Evolutionary conservation across 2,329 filamentous ascomycete species (phyloP), one percentile per base, ranked within the genome.

Genomic region (Dactylella cylindrospora): DNA sequence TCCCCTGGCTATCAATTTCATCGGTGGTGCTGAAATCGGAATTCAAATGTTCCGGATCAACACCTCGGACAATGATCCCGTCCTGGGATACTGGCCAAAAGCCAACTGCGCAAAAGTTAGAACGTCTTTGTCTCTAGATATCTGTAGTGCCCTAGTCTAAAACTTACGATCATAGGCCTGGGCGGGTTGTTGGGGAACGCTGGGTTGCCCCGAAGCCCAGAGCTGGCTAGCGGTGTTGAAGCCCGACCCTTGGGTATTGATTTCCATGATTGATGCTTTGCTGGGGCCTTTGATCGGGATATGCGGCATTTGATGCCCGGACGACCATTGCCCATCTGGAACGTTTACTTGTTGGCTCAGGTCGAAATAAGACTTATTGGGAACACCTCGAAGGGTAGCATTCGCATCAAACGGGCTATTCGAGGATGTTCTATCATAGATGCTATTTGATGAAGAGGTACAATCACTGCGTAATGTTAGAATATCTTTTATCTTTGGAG

Each of bases 321-420:
- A 20, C 25, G 53, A 43, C 57, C 57, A 62, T 28, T 61, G 54
- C 6, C 38, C 8, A 5, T 41, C 25, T 17, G 46, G 46, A n/a
- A n/a, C n/a, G 8, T 19, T 40, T 22, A 45, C 31, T 12, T 52
- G 57, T 20, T 44, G 49, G 12, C 32, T 31, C 12, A 47, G 9
- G 5, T 62, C 57, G 23, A 54, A 53, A 45, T 62, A 62, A 7
- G 57, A 44, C 44, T 62, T 62, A 28, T 22, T 53, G 23, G 57
- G 57, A 19, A 62, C 49, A 19, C 57, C 57, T 22, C 57, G 36
- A 12, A 62, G 36, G 25, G 57, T 62, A 9, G 57, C 57, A 32
- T 62, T 62, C 10, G 57, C 49, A 28, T 62, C 57, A 22, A 62
- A 62, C 1, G 57, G 57, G 22, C 57, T 62, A 28, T 54, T 62